phyloP scores from a whole-genome alignment of 768 basidiomycete species.

The Mycena epipterygia region DNA sequence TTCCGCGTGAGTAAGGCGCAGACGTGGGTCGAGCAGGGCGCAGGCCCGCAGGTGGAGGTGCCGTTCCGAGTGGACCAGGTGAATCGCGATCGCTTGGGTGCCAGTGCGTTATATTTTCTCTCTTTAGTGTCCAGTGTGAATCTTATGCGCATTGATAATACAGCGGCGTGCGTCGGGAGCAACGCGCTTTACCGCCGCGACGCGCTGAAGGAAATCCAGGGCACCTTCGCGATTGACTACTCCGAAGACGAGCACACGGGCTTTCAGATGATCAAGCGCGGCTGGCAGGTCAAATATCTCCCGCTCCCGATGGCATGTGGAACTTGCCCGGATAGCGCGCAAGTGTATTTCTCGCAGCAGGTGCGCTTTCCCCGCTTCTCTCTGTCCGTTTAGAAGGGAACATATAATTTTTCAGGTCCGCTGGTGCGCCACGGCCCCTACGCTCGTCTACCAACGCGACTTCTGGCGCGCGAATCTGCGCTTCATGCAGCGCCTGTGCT shows the following conservation, averaged over 20 bases:
- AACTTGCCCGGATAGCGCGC: slow-evolving; percentile 44
- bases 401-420: slow-evolving; percentile 4
- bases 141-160: not conserved
- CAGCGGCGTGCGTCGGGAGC: slow-evolving; percentile 44
- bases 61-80: slow-evolving; percentile 45
- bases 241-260: slow-evolving; percentile 47
- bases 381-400: no score
- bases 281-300: slow-evolving; percentile 45
- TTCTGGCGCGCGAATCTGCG: slow-evolving; percentile 11
- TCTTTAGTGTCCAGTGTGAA: slow-evolving; percentile 5
- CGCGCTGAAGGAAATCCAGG: slow-evolving; percentile 42
- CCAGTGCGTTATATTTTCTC: slow-evolving; percentile 18
- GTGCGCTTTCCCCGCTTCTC: no score
- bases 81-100: slow-evolving; percentile 45
- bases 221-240: slow-evolving; percentile 43
- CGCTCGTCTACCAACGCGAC: slow-evolving; percentile 14
- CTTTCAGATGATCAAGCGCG: slow-evolving; percentile 44
- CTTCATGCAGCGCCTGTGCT: slow-evolving; percentile 13
- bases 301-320: slow-evolving; percentile 45
- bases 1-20: slow-evolving; percentile 42
- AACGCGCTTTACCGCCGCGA: slow-evolving; percentile 45
- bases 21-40: slow-evolving; percentile 47
- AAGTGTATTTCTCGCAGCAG: slow-evolving; percentile 47
- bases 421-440: slow-evolving; percentile 9
- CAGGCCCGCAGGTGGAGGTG: slow-evolving; percentile 42